Conservation (phyloP, 257 asterid genomes). For the Jaltomata sinuosa region DNA sequence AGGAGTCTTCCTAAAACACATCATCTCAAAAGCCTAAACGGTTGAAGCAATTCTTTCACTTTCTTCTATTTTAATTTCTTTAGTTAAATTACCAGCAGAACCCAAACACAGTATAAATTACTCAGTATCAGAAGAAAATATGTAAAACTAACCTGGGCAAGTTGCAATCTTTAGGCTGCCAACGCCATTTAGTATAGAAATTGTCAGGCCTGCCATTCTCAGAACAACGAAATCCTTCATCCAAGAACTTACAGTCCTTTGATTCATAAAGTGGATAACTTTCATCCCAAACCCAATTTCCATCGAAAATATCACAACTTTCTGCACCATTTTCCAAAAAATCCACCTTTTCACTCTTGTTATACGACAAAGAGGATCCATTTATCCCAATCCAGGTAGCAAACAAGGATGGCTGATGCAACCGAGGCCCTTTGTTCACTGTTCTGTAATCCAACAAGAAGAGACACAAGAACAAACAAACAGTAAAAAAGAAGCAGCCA, state of each 20-base stretch:
- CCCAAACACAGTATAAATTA: not conserved
- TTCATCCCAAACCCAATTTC: conserved; percentile 86
- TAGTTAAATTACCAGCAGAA: not conserved
- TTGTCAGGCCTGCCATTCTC: conserved; percentile 75
- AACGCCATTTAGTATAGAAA: conserved; percentile 75
- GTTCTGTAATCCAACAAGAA: conserved; percentile 53
- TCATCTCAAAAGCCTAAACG: not conserved
- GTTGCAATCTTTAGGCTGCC: conserved; percentile 79
- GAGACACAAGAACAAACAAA: conserved; percentile 38
- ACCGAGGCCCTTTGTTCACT: conserved; percentile 8
- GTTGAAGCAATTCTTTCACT: not conserved
- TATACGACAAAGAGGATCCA: not conserved
- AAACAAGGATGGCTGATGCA: conserved; percentile 24
- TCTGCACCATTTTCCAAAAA: conserved; percentile 43
- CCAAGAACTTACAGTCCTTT: conserved; percentile 54
- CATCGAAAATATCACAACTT: conserved; percentile 51
- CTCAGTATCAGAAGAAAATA: not conserved
- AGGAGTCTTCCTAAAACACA: not conserved
- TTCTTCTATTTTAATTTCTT: not conserved
- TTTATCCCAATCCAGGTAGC: conserved; percentile 29
- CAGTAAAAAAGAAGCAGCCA: conserved; percentile 51
- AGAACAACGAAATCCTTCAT: conserved; percentile 63
- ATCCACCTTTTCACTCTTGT: conserved; percentile 9
- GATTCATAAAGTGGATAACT: conserved; percentile 64
- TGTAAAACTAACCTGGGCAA: conserved; percentile 62